Percentiles rank a stretch among this genome's conserved stretches.
phyloP scores from a whole-genome alignment of 1,284 basidiomycete species.

The Pseudozyma tsukubaensis region DNA sequence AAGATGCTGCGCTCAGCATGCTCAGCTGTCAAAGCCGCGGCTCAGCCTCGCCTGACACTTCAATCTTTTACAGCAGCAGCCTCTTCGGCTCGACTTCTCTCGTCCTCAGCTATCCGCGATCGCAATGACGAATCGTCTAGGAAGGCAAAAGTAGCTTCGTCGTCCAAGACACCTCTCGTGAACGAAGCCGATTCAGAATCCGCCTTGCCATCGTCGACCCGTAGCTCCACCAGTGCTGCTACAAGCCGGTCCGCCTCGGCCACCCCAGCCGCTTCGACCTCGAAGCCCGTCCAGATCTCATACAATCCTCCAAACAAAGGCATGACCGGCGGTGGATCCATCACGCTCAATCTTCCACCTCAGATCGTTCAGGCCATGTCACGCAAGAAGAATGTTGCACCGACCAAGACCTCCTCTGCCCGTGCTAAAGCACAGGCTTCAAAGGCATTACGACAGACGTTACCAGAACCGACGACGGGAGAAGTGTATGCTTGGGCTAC shows the following conservation, averaged over 20 bases:
- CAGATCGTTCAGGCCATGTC: conserved; percentile 46
- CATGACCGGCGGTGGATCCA: conserved; percentile 28
- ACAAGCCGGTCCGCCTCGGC: conserved; percentile 12
- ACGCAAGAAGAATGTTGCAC: conserved; percentile 23
- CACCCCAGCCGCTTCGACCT: conserved; percentile 6
- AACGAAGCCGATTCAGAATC: no score
- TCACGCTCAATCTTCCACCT: conserved; percentile 48
- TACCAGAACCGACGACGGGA: conserved; percentile 43
- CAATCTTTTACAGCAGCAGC: not conserved
- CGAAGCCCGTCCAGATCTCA: conserved; percentile 43
- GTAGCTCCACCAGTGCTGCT: conserved; percentile 1
- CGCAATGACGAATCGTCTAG: conserved; percentile 27
- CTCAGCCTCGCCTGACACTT: conserved; percentile 3
- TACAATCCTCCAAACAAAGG: conserved; percentile 42
- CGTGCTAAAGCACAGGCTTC: conserved; percentile 46
- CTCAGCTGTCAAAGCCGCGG: conserved; percentile 9
- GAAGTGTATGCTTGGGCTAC: conserved; percentile 64
- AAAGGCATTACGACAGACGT: conserved; percentile 42
- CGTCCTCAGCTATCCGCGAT: conserved; percentile 3
- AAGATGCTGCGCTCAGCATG: conserved; percentile 33
- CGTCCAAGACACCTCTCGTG: not conserved
- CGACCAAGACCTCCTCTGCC: conserved; percentile 43
- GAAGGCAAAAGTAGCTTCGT: not conserved
- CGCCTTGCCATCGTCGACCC: not conserved
- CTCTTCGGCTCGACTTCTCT: conserved; percentile 12